Percentiles rank a stretch among this genome's conserved stretches.
Evolutionary conservation across 176 grass and related monocot genomes (phyloP).

Genomic region (Eleusine coracana): DNA sequence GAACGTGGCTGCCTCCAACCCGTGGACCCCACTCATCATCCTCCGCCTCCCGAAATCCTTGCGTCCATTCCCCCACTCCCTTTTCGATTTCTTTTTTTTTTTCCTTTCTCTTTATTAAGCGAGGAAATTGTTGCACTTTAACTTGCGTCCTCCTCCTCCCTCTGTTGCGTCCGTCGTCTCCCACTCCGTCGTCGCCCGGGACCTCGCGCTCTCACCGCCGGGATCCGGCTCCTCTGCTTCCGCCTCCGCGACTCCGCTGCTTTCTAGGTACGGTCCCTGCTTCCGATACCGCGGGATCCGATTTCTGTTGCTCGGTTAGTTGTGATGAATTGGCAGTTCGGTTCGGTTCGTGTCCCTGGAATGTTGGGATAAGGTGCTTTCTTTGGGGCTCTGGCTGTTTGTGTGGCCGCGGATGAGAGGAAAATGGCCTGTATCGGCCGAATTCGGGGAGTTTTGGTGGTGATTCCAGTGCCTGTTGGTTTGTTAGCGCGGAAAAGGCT

Average conservation of each 20-base stretch:
- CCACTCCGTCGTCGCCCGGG: constrained; percentile 28
- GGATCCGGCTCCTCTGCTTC: constrained; percentile 1
- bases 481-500: neutral
- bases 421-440: neutral
- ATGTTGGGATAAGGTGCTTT: constrained; percentile 4
- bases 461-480: constrained; percentile 21
- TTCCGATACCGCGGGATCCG: neutral
- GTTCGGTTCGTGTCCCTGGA: neutral
- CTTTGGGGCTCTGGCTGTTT: neutral
- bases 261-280: constrained; percentile 23
- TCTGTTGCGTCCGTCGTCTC: constrained; percentile 20
- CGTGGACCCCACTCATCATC: neutral
- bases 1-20: neutral
- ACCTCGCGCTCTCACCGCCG: constrained; percentile 44
- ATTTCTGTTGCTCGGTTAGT: neutral
- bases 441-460: neutral
- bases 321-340: neutral
- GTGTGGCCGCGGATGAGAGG: neutral
- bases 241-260: constrained; percentile 27
- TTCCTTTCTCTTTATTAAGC: neutral
- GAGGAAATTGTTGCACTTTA: constrained; percentile 31
- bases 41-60: neutral
- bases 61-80: constrained; percentile 23
- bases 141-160: constrained; percentile 13
- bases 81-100: neutral